phyloP scores from a whole-genome alignment of 2,329 filamentous ascomycete species.

The Metarhizium album region DNA sequence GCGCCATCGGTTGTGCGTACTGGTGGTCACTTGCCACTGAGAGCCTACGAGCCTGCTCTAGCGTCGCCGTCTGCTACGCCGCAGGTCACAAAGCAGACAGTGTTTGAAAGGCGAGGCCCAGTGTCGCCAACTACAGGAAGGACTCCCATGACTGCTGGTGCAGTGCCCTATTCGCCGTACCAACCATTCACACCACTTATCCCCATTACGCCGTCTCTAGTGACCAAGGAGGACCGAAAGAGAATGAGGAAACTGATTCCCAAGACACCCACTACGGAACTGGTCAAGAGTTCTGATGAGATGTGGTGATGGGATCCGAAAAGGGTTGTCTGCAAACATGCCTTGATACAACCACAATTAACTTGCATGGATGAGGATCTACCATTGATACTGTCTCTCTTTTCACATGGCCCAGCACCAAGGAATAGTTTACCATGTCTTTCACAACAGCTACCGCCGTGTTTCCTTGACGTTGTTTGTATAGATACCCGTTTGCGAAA shows the following conservation, averaged over 20 bases:
- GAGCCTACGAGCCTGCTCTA: constrained; percentile 49
- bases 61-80: constrained; percentile 36
- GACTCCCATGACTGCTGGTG: constrained; percentile 50
- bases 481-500: not conserved
- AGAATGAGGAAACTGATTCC: constrained; percentile 53
- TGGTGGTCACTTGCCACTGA: constrained; percentile 46
- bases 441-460: not conserved
- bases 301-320: constrained; percentile 52
- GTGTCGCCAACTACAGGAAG: constrained; percentile 46
- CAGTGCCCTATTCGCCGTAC: constrained; percentile 65
- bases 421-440: not conserved
- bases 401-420: not conserved
- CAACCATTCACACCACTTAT: constrained; percentile 68
- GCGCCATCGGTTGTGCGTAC: constrained; percentile 45
- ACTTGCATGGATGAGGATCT: not conserved
- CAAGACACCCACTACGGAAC: constrained; percentile 50
- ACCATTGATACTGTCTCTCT: not conserved
- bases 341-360: not conserved
- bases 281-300: constrained; percentile 53
- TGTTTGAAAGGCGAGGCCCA: constrained; percentile 46
- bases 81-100: constrained; percentile 50
- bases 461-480: not conserved
- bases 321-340: not conserved
- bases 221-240: constrained; percentile 61
- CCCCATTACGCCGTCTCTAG: constrained; percentile 65